Evolutionary conservation across 2,329 filamentous ascomycete genomes (phyloP).

Genomic region (Apiospora pterosperma): DNA sequence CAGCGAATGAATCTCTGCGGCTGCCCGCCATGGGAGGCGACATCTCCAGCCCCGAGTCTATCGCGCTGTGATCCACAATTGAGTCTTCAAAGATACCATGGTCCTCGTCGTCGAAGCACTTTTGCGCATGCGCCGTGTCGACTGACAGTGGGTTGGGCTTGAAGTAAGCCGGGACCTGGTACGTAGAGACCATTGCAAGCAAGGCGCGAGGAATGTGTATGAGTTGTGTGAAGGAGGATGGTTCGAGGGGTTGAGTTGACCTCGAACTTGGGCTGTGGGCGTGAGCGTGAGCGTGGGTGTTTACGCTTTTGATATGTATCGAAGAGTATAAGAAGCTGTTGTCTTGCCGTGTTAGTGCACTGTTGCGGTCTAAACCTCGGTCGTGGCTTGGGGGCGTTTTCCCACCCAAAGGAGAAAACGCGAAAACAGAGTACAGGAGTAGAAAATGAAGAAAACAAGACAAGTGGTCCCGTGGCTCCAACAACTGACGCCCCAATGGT

Average conservation of each 20-base stretch:
- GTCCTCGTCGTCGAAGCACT: slow-evolving; percentile 61
- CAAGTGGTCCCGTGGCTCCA: neutral
- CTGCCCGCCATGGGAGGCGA: slow-evolving; percentile 61
- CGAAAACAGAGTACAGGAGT: neutral
- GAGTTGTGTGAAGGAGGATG: slow-evolving; percentile 9
- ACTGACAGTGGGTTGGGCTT: slow-evolving; percentile 47
- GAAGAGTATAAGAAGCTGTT: slow-evolving; percentile 4
- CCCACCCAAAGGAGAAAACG: neutral
- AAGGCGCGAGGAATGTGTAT: slow-evolving; percentile 15
- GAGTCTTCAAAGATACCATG: slow-evolving; percentile 57
- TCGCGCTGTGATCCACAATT: slow-evolving; percentile 54
- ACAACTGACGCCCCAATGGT: neutral
- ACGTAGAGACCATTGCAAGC: slow-evolving; percentile 49
- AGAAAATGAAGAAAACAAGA: neutral
- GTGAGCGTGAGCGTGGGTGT: neutral
- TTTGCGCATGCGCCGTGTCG: slow-evolving; percentile 51
- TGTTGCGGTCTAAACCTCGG: neutral
- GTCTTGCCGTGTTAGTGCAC: neutral
- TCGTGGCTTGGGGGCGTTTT: neutral
- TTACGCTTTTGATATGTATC: neutral
- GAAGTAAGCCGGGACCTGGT: slow-evolving; percentile 50
- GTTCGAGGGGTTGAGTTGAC: slow-evolving; percentile 10
- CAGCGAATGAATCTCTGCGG: slow-evolving; percentile 61
- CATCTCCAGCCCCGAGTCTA: slow-evolving; percentile 61
- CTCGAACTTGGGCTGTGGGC: neutral